Evolutionary conservation across 2,329 filamentous ascomycete species (phyloP), one percentile per base, ranked within the genome.

Genomic region (Westerdykella aurantiaca): DNA sequence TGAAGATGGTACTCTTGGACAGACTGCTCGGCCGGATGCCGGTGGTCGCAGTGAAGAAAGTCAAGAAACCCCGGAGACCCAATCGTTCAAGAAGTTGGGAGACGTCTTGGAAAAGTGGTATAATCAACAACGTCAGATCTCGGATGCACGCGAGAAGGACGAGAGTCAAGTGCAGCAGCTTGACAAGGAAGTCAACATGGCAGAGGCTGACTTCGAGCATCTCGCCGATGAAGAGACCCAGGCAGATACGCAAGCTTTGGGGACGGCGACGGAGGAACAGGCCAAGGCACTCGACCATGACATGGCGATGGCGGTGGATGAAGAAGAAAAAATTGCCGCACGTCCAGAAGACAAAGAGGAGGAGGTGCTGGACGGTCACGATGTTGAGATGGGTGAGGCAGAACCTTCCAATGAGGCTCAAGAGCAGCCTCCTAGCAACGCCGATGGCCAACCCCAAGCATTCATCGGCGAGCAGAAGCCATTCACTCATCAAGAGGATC

Each of bases 81-180:
- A 93, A 53, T 86, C 89, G 1, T 95, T 96, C 76, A 93, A 93
- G 71, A 94, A 95, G 61, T 79, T 98, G 23, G 93, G 93, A 17
- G 89, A 98, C 70, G 85, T 88, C 5, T 75, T 98, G 25, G 90
- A 97, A 65, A 81, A 85, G 56, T 98, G 90, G 88, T 90, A 97
- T 66, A 81, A 87, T 46, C 87, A 89, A 60, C 87, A 94, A 58
- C 81, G 80, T 38, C 85, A 95, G 49, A 97, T 98, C 55, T 67
- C 64, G 11, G 66, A 71, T 25, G 57, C 68, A 3, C 57, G 46
- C 2, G 54, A 68, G 39, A 75, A 80, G 38, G 71, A 76, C 11
- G 68, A 76, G 16, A 73, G 78, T 25, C 69, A 80, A 52, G 70
- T 74, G 41, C 60, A 69, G 46, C 63, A 69, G 37, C 60, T 64